phyloP scores from a whole-genome alignment of 2,329 filamentous ascomycete species.

The Penicillium sp. region DNA sequence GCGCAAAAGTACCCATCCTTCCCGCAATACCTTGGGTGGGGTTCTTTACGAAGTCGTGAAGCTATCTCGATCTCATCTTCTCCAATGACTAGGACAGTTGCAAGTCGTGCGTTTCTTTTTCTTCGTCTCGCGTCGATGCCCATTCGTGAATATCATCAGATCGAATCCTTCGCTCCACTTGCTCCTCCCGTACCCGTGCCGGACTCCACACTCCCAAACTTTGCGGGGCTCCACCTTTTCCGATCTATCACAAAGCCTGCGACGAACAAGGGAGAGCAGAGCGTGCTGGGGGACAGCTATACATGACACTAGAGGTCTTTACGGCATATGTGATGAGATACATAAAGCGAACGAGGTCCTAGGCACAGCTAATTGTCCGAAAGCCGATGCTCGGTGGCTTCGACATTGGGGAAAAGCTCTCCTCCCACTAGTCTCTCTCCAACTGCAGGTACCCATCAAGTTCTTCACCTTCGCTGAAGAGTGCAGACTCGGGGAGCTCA shows the following conservation, averaged over 20 bases:
- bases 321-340: constrained; percentile 13
- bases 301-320: constrained; percentile 9
- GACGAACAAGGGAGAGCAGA: background rate
- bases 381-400: background rate
- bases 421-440: background rate
- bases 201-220: constrained; percentile 18
- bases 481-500: background rate
- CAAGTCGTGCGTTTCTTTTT: background rate
- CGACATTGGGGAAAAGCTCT: background rate
- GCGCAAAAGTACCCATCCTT: background rate
- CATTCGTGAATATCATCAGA: constrained; percentile 12
- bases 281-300: background rate
- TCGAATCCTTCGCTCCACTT: constrained; percentile 15
- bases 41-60: background rate
- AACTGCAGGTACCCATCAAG: constrained; percentile 28
- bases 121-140: background rate
- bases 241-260: constrained; percentile 24
- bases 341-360: constrained; percentile 20
- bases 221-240: constrained; percentile 18
- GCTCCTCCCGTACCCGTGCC: constrained; percentile 16
- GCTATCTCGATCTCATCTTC: background rate
- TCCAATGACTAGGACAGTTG: background rate
- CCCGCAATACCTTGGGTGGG: background rate
- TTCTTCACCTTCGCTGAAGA: background rate
- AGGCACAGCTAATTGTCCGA: constrained; percentile 24